Evolutionary conservation across 768 basidiomycete species (phyloP).

Genomic region (Tulasnella sp.): DNA sequence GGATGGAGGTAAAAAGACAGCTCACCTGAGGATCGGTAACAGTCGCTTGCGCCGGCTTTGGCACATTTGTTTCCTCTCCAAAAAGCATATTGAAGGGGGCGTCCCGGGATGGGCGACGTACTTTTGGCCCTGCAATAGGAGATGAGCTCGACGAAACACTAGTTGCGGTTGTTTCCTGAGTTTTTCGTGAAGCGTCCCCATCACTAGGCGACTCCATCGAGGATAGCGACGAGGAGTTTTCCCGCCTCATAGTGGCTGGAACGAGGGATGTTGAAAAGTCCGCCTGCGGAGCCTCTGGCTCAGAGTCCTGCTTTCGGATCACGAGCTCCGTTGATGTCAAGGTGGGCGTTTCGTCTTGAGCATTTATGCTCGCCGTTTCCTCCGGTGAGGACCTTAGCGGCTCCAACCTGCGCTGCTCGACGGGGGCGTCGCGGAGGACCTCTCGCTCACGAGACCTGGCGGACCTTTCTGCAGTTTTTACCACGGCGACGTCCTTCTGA

Average conservation of each 20-base stretch:
- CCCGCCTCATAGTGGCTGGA: not conserved
- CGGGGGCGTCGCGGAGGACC: not conserved
- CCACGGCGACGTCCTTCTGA: not conserved
- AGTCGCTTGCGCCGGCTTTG: not conserved
- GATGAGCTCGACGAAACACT: not conserved
- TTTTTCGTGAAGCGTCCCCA: not conserved
- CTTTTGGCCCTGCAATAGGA: not conserved
- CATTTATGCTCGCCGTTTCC: not conserved
- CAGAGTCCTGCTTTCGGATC: not conserved
- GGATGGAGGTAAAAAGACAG: not conserved
- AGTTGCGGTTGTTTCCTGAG: not conserved
- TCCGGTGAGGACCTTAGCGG: not conserved
- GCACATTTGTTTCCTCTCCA: not conserved
- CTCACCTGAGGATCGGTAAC: not conserved
- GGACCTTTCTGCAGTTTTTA: not conserved
- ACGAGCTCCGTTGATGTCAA: not conserved
- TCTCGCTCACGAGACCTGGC: not conserved
- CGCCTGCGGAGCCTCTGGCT: not conserved
- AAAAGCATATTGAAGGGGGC: conserved; percentile 3
- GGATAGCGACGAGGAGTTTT: not conserved
- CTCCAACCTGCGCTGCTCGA: not conserved
- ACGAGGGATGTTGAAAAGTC: not conserved
- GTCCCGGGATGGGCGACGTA: not conserved
- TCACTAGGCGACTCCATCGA: not conserved
- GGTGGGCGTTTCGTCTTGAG: not conserved